Evolutionary conservation across 139 green algal genomes (phyloP).

Genomic region (Coccomyxa sp.): DNA sequence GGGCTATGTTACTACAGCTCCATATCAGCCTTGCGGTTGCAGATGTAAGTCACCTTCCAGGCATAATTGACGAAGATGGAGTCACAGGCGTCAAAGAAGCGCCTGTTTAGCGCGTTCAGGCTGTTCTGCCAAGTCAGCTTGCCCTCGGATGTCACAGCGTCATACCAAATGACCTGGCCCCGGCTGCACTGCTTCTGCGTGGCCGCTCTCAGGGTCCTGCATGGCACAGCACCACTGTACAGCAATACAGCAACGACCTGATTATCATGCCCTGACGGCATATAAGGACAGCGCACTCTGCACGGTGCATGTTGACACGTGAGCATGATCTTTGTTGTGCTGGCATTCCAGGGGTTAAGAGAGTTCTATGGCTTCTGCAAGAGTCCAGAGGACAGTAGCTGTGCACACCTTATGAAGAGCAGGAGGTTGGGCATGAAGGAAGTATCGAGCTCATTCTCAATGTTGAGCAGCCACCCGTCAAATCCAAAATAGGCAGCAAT

Average conservation of each 20-base stretch:
- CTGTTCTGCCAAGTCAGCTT: constrained; percentile 77
- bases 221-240: background rate
- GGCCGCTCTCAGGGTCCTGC: background rate
- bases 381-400: no score
- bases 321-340: no score
- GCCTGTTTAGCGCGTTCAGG: constrained; percentile 58
- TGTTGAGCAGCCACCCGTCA: constrained; percentile 89
- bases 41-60: constrained; percentile 34
- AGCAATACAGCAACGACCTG: background rate
- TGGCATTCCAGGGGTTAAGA: no score
- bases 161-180: constrained; percentile 58
- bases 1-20: background rate
- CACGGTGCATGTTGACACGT: no score
- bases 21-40: background rate
- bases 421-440: constrained; percentile 43
- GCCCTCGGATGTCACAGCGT: constrained; percentile 75
- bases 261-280: no score
- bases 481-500: constrained; percentile 65
- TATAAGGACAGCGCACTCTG: no score
- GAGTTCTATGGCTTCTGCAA: no score
- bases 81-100: constrained; percentile 71
- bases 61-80: constrained; percentile 80
- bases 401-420: constrained; percentile 52
- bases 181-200: background rate
- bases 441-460: constrained; percentile 66